A percentile compares a stretch with the other conserved stretches of the same genome.
phyloP scores from a whole-genome alignment of 176 grass and related monocot species.

The Eragrostis nindensis region DNA sequence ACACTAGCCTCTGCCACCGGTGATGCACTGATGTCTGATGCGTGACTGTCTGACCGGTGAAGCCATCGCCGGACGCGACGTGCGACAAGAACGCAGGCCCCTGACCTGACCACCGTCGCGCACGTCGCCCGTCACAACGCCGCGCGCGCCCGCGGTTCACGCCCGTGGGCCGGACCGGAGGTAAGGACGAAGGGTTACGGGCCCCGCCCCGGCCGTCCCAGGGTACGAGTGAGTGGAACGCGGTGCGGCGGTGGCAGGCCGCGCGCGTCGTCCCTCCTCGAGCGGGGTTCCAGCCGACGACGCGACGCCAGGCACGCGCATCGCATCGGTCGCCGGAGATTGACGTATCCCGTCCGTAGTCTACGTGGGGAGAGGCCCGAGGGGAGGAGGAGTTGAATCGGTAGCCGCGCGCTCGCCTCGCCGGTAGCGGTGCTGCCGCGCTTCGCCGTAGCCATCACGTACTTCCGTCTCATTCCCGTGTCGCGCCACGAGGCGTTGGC shows the following conservation, averaged over 20 bases:
- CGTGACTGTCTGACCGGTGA: background rate
- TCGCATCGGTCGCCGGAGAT: background rate
- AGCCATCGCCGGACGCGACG: background rate
- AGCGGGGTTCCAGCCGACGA: background rate
- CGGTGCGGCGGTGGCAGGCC: too few species aligned
- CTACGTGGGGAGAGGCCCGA: slow-evolving; percentile 12
- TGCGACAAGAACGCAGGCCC: background rate
- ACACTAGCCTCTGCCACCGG: background rate
- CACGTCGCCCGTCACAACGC: background rate
- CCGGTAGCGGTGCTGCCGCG: background rate
- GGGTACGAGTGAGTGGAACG: too few species aligned
- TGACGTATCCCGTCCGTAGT: slow-evolving; percentile 13
- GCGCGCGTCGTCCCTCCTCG: too few species aligned
- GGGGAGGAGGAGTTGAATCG: background rate
- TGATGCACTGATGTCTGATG: background rate
- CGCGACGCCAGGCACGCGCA: background rate
- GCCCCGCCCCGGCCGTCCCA: too few species aligned
- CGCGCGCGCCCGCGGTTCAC: background rate
- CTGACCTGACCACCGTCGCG: slow-evolving; percentile 17
- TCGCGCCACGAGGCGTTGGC: slow-evolving; percentile 29
- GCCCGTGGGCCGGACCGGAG: too few species aligned
- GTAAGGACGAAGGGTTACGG: too few species aligned
- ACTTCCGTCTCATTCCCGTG: slow-evolving; percentile 38
- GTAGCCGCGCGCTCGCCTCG: background rate
- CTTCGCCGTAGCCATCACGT: slow-evolving; percentile 54